Base-by-base conservation (phyloP, 257 asterid genomes). In the Solanum pinnatisectum region DNA sequence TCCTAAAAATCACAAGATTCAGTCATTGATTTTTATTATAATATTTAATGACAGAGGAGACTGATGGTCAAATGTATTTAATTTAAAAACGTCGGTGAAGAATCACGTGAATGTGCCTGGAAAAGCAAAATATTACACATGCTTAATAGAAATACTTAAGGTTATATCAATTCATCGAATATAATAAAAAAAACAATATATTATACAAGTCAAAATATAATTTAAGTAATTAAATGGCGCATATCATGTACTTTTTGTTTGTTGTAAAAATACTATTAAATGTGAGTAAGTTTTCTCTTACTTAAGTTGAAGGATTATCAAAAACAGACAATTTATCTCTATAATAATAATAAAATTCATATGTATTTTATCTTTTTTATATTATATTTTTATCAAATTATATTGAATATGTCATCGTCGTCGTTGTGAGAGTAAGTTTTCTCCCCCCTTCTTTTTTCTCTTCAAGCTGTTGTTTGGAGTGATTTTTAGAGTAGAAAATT, bases 261-360 rank as follows among this genome's bases (percentile, higher is more conserved):
- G 56, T 12, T 39, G 20, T 6, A 12, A 37, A 76, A 23, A 23
- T 3, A 63, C 2, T 63, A n/a, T 10, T 5, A 63, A 10, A 63
- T 63, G 0, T 63, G 32, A 59, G 25, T 59, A 20, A 56, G 65
- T 56, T 7, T 22, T 56, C 2, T 59, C 4, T 44, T 0, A 5
- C 6, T 44, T 3, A 22, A 59, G 11, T 59, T 59, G 25, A 56
- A 18, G 65, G 8, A 5, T 6, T 49, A 15, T 49, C 1, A 0
- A 49, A 49, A 49, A 15, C 0, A 49, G 1, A 14, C 0, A 15
- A 56, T 0, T 22, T 18, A 73, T 0, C 2, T 65, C 1, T 65
- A 6, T 8, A 2, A 1, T 59, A 0, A 1, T 0, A 1, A 20
- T 20, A 20, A 59, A 7, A 3, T 44, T 12, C 4, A 0, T 44